Evolutionary conservation across 164 flowering plant genomes (phyloP), one percentile per base, ranked within the genome.

Genomic region (Macadamia tetraphylla): DNA sequence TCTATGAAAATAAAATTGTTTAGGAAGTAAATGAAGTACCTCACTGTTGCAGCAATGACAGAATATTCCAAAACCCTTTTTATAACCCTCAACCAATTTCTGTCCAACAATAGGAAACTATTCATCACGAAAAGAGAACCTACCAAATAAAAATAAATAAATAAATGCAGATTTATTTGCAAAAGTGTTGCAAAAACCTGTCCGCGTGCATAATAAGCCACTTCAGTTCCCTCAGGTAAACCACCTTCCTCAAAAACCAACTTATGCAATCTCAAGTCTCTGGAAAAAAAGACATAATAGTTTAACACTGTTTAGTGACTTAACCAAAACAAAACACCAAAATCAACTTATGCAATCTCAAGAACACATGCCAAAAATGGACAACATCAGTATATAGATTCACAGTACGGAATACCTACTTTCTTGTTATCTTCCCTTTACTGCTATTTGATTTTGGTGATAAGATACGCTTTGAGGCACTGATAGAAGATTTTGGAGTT

Each of bases 151-250:
- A 55, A 64, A 35, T 23, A 62, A 10, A 5, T 6, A 2, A 48
- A 30, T 29, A 40, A 56, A 35, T 52, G 63, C 5, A 52, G 13
- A 42, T 14, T 63, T 40, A 59, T 51, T 18, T 44, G 63, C 5
- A 35, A 5, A 35, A 35, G 40, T 56, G 67, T 59, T 44, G 68
- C 35, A 69, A 75, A 65, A 65, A 92, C 99, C 97, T 88, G 68
- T 69, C 94, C 94, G 63, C 78, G 83, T 29, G 75, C 75, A 72
- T 76, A 85, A 76, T 94, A 94, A 3, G 81, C 84, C 57, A 94
- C 80, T 79, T 85, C 92, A 59, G 98, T 79, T 76, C 98, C 99
- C 67, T 94, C 97, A 58, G 89, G 87, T 64, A 94, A 78, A 13
- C 77, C 74, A 76, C 81, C 87, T 67, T 82, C 86, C 76, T 82